Conservation (phyloP, 2,329 filamentous ascomycete species). For the Boeremia exigua region DNA sequence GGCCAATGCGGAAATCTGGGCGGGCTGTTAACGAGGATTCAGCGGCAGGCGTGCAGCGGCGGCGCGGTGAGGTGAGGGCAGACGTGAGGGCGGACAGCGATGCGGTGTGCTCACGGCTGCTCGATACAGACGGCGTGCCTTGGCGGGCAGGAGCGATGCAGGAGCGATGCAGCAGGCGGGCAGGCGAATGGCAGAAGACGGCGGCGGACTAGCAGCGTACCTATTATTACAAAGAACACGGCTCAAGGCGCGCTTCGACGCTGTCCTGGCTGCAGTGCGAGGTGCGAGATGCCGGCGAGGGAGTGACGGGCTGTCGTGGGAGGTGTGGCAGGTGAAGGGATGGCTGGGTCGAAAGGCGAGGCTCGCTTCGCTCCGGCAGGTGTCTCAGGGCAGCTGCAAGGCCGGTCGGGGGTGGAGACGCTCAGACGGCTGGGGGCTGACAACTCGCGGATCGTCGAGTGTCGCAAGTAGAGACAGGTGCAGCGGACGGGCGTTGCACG, state of each 20-base stretch:
- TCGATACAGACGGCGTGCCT: conserved; percentile 13
- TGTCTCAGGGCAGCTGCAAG: conserved; percentile 34
- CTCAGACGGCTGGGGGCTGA: conserved; percentile 25
- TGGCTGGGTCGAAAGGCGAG: conserved; percentile 34
- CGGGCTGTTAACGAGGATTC: conserved; percentile 11
- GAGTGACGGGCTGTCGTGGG: conserved; percentile 7
- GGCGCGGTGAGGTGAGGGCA: background rate
- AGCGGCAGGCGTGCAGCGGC: background rate
- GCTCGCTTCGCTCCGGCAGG: conserved; percentile 38
- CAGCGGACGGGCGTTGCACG: conserved; percentile 30
- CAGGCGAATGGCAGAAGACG: background rate
- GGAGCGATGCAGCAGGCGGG: conserved; percentile 13
- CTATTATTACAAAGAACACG: conserved; percentile 31
- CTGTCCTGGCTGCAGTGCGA: conserved; percentile 2
- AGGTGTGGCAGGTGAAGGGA: conserved; percentile 33
- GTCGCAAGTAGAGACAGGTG: conserved; percentile 35
- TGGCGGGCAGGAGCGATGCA: conserved; percentile 15
- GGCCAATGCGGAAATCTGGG: conserved; percentile 44
- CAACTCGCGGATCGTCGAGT: conserved; percentile 23
- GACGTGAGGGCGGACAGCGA: background rate
- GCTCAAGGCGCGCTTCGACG: conserved; percentile 10
- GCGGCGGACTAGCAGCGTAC: conserved; percentile 28
- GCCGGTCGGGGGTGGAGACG: conserved; percentile 32
- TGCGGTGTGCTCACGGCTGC: conserved; percentile 1
- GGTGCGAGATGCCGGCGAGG: background rate